A percentile compares a stretch with the other conserved stretches of the same genome.
phyloP scores from a whole-genome alignment of 2,329 filamentous ascomycete genomes.

The Scedosporium aurantiacum region DNA sequence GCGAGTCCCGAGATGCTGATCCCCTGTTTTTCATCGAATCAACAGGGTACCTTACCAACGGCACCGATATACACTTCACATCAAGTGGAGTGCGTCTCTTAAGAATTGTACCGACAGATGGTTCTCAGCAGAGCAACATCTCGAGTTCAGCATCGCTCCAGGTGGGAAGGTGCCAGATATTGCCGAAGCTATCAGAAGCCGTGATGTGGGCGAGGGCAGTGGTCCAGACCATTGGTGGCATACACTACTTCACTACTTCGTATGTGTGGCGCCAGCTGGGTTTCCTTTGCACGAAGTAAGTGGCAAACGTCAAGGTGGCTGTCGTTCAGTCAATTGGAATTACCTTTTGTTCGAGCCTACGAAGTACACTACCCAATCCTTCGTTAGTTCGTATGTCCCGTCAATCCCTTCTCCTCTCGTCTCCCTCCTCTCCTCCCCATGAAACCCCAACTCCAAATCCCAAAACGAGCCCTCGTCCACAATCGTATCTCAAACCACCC shows the following conservation, averaged over 20 bases:
- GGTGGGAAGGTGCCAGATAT: not conserved
- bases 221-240: too few relatives aligned
- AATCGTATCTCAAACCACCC: slow-evolving; percentile 8
- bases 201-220: too few relatives aligned
- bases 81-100: not conserved
- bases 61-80: not conserved
- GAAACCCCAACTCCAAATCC: not conserved
- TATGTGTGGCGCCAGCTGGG: too few relatives aligned
- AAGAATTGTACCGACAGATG: not conserved
- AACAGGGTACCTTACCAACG: not conserved
- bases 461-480: not conserved
- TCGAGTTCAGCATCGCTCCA: not conserved
- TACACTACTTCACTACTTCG: too few relatives aligned
- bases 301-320: too few relatives aligned
- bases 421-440: not conserved
- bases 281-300: too few relatives aligned
- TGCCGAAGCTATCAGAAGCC: not conserved
- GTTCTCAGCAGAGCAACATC: not conserved
- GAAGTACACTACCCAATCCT: too few relatives aligned
- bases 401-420: too few relatives aligned
- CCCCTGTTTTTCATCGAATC: not conserved
- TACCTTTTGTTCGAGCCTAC: not conserved
- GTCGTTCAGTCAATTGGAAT: too few relatives aligned
- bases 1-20: not conserved
- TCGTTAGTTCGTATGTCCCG: too few relatives aligned